Conservation (phyloP, 2,329 filamentous ascomycete genomes). For the Thelonectria discophora region DNA sequence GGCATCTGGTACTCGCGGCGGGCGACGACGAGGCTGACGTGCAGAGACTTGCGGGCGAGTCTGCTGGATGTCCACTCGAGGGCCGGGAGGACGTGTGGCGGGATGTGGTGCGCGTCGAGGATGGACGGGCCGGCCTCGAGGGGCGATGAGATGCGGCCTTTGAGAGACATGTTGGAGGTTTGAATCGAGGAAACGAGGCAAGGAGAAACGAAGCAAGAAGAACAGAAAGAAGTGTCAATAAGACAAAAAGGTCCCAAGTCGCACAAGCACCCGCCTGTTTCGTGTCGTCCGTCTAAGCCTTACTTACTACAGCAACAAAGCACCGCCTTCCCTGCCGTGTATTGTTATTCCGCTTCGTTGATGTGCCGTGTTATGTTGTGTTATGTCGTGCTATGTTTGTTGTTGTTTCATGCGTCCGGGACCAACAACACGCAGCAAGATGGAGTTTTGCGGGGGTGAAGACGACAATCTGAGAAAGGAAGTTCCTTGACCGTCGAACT, state of each 20-base stretch:
- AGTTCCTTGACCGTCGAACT: no score
- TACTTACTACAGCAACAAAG: neutral
- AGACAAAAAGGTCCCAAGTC: neutral
- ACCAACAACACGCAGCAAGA: neutral
- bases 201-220: neutral
- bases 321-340: neutral
- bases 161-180: constrained; percentile 54
- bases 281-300: neutral
- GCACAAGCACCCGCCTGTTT: no score
- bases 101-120: constrained; percentile 66
- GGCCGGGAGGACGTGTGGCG: constrained; percentile 61
- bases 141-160: constrained; percentile 68
- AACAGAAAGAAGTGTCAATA: neutral
- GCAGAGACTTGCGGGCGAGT: constrained; percentile 63
- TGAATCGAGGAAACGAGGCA: constrained; percentile 12
- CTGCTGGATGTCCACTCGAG: constrained; percentile 67
- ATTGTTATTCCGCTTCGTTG: no score
- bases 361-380: no score
- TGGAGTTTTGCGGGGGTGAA: no score
- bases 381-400: no score
- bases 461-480: no score
- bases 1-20: constrained; percentile 65
- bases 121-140: constrained; percentile 70
- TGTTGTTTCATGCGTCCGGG: no score
- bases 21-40: constrained; percentile 67